Evolutionary conservation across 106 monocot species (phyloP).

Genomic region (Chionographis japonica): DNA sequence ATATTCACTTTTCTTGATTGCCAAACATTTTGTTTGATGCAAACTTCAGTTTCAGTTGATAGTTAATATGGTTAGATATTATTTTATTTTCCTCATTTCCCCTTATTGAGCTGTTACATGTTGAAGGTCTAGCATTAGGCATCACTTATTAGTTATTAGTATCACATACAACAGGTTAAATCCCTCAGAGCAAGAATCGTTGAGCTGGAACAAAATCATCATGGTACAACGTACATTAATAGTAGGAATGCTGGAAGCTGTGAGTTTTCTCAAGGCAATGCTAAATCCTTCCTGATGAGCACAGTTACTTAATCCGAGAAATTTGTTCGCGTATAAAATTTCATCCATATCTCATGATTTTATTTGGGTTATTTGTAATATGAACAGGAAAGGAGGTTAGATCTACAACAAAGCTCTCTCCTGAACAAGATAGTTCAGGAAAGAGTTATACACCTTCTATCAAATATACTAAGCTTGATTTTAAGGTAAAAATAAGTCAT

Average conservation of each 20-base stretch:
- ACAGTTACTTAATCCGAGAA: not conserved
- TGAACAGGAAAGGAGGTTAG: conserved; percentile 18
- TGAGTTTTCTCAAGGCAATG: conserved; percentile 12
- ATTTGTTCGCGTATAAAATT: not conserved
- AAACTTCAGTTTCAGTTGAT: too few species aligned
- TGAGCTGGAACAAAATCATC: conserved; percentile 38
- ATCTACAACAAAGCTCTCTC: conserved; percentile 3
- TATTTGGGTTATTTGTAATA: not conserved
- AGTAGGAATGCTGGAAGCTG: not conserved
- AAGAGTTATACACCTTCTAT: conserved; percentile 73
- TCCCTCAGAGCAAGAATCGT: conserved; percentile 48
- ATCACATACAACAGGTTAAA: conserved; percentile 40
- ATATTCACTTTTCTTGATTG: too few species aligned
- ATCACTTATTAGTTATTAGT: not conserved
- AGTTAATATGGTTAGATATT: too few species aligned
- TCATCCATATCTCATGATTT: too few species aligned
- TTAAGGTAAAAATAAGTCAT: conserved; percentile 44
- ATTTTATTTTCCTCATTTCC: too few species aligned
- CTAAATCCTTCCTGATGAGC: not conserved
- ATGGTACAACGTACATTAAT: not conserved
- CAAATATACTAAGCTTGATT: conserved; percentile 89
- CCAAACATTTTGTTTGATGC: too few species aligned
- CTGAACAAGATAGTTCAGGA: conserved; percentile 21
- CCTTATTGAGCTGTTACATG: too few species aligned
- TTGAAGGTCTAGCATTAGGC: too few species aligned